phyloP scores from a whole-genome alignment of 2,329 filamentous ascomycete genomes.

The Berkeleyomyces rouxiae region DNA sequence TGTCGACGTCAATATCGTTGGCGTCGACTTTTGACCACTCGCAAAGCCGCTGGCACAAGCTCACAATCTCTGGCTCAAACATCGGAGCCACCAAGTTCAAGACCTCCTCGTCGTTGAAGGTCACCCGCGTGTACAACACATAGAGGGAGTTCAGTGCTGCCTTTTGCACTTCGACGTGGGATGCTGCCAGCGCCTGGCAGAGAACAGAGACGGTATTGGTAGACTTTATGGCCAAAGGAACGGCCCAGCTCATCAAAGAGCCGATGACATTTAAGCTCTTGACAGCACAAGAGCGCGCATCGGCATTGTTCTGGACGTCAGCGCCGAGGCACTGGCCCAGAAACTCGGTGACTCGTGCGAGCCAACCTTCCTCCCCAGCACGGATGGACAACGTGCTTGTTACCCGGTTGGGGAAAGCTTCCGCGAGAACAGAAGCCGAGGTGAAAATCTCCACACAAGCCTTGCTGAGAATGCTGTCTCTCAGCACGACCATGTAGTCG shows the following conservation, averaged over 20 bases:
- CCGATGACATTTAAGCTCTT: slow-evolving; percentile 64
- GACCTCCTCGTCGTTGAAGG: slow-evolving; percentile 64
- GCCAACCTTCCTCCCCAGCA: slow-evolving; percentile 72
- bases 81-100: slow-evolving; percentile 61
- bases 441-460: slow-evolving; percentile 91
- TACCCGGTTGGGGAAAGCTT: slow-evolving; percentile 61
- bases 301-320: slow-evolving; percentile 45
- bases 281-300: slow-evolving; percentile 52
- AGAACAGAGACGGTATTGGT: slow-evolving; percentile 54
- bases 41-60: slow-evolving; percentile 56
- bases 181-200: slow-evolving; percentile 52
- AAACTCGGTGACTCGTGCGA: slow-evolving; percentile 58
- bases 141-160: slow-evolving; percentile 72
- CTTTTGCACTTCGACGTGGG: slow-evolving; percentile 58
- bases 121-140: slow-evolving; percentile 58
- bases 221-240: slow-evolving; percentile 62
- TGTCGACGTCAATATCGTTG: slow-evolving; percentile 74
- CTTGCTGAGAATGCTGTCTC: slow-evolving; percentile 70
- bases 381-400: slow-evolving; percentile 47
- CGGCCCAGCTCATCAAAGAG: slow-evolving; percentile 72
- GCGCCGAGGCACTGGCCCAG: slow-evolving; percentile 56
- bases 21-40: slow-evolving; percentile 67
- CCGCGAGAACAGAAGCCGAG: slow-evolving; percentile 54
- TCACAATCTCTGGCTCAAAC: slow-evolving; percentile 55
- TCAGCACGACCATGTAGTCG: slow-evolving; percentile 67